Evolutionary conservation across 345 rosid genomes (phyloP).

Genomic region (sweet orange (Citrus sinensis)): DVS_A1.0 CM039161.1:8989001-8989500

Average conservation of each 20-base stretch:
- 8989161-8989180: constrained; percentile 58
- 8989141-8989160: constrained; percentile 43
- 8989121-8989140: constrained; percentile 41
- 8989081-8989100: background rate
- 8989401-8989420: constrained; percentile 39
- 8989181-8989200: constrained; percentile 36
- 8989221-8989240: constrained; percentile 39
- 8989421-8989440: constrained; percentile 50
- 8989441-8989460: constrained; percentile 60
- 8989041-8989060: background rate
- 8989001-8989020: constrained; percentile 10
- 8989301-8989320: constrained; percentile 28
- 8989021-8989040: background rate
- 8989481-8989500: constrained; percentile 33
- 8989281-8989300: constrained; percentile 20
- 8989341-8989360: constrained; percentile 32
- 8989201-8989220: constrained; percentile 33
- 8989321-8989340: constrained; percentile 26
- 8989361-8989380: constrained; percentile 33
- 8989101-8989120: constrained; percentile 20
- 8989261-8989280: constrained; percentile 32
- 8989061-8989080: constrained; percentile 16
- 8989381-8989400: constrained; percentile 25
- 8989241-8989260: constrained; percentile 26
- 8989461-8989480: constrained; percentile 28